A percentile compares a stretch with the other conserved stretches of the same genome.
These are phyloP conservation scores for Primulina tabacum DNA, from an alignment of 257 asterid species.

Conservation along the genomic window DNA sequence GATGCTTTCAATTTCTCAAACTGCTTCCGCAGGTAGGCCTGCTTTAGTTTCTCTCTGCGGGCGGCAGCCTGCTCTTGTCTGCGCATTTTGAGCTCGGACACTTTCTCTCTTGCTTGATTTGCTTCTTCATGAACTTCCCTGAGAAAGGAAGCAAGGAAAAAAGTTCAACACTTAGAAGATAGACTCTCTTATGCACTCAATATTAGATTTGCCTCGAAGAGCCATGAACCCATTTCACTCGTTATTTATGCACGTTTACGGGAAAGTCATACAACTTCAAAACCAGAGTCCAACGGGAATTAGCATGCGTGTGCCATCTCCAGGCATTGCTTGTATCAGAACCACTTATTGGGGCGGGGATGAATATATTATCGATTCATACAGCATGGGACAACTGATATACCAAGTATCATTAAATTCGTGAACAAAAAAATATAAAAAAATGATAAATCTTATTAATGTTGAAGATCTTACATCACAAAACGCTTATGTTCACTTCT, in stretches of 20 bases:
- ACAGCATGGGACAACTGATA: neutral
- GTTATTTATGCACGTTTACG: neutral
- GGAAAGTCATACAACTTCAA: constrained; percentile 1
- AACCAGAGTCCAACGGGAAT: constrained; percentile 11
- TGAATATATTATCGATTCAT: no score
- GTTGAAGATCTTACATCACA: constrained; percentile 53
- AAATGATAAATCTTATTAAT: constrained; percentile 3
- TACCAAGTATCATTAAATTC: no score
- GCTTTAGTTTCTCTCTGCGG: constrained; percentile 84
- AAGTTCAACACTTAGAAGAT: neutral
- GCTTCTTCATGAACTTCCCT: constrained; percentile 99
- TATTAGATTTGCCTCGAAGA: neutral
- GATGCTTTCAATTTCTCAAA: constrained; percentile 84
- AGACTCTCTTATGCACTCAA: neutral
- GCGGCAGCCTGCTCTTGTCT: constrained; percentile 86
- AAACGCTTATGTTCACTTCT: constrained; percentile 83
- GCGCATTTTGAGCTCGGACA: constrained; percentile 69
- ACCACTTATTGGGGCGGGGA: neutral
- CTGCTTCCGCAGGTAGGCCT: constrained; percentile 82
- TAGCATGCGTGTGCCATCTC: constrained; percentile 13
- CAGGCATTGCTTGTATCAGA: constrained; percentile 10
- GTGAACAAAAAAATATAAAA: neutral
- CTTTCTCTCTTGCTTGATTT: constrained; percentile 85
- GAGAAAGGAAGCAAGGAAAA: constrained; percentile 28
- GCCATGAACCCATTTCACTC: neutral